A percentile compares a stretch with the other conserved stretches of the same genome.
Conservation (phyloP, 2,329 filamentous ascomycete species). For the Nemania abortiva region DNA sequence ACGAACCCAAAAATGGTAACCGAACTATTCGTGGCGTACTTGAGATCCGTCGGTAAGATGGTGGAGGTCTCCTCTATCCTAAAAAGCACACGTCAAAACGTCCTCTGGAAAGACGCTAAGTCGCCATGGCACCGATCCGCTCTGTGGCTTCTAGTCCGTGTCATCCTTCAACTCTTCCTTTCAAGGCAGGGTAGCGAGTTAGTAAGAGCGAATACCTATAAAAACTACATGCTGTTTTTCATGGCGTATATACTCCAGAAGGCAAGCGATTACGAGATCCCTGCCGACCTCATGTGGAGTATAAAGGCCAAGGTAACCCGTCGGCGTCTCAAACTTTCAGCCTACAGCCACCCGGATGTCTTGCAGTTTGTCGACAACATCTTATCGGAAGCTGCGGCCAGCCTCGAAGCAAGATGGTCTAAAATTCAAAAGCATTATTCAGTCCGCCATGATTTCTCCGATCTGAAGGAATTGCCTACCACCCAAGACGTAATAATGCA, state of each 20-base stretch:
- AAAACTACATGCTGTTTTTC: slow-evolving; percentile 63
- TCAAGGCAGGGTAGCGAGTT: background rate
- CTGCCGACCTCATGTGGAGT: slow-evolving; percentile 51
- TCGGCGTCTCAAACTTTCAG: slow-evolving; percentile 57
- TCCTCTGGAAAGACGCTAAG: slow-evolving; percentile 54
- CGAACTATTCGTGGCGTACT: slow-evolving; percentile 58
- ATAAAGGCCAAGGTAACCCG: slow-evolving; percentile 61
- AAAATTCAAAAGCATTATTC: background rate
- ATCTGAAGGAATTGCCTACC: background rate
- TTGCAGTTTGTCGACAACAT: background rate
- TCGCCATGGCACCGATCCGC: slow-evolving; percentile 57
- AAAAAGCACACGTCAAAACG: slow-evolving; percentile 65
- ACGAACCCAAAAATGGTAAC: slow-evolving; percentile 62
- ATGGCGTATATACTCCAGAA: slow-evolving; percentile 57
- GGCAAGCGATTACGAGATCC: slow-evolving; percentile 33
- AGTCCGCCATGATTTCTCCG: background rate
- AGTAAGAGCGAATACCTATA: slow-evolving; percentile 56
- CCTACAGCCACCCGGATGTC: background rate
- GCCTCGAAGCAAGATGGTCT: background rate
- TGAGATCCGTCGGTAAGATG: slow-evolving; percentile 55
- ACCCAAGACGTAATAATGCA: background rate
- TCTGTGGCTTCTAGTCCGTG: slow-evolving; percentile 67
- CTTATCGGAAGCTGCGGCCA: background rate
- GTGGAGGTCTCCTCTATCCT: slow-evolving; percentile 51
- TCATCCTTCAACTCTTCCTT: slow-evolving; percentile 59